Evolutionary conservation across 352 stramenopile genomes (phyloP).

Genomic region (Phytophthora boehmeriae): DNA sequence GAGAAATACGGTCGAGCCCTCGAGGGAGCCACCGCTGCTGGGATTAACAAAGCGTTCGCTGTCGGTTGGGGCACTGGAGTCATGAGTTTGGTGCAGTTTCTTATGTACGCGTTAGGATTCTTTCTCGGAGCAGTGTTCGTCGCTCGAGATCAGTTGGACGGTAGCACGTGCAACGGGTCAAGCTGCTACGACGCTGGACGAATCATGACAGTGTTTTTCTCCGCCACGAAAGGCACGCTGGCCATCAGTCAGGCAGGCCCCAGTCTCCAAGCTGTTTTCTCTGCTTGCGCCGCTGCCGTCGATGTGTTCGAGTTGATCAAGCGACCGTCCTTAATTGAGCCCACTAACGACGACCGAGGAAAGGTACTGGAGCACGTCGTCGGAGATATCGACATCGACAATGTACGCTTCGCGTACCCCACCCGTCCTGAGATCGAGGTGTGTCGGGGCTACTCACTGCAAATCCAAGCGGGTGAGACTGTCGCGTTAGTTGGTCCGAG

Average conservation of each 20-base stretch:
- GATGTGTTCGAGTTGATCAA: slow-evolving; percentile 63
- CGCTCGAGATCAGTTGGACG: slow-evolving; percentile 31
- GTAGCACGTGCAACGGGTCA: slow-evolving; percentile 24
- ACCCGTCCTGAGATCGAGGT: slow-evolving; percentile 48
- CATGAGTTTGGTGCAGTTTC: slow-evolving; percentile 42
- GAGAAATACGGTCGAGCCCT: slow-evolving; percentile 51
- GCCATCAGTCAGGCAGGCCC: slow-evolving; percentile 46
- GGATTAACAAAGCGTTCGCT: slow-evolving; percentile 45
- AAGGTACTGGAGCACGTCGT: slow-evolving; percentile 25
- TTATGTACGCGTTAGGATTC: slow-evolving; percentile 61
- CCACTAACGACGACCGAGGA: slow-evolving; percentile 30
- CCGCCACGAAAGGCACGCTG: slow-evolving; percentile 46
- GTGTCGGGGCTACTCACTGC: slow-evolving; percentile 45
- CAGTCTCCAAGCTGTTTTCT: slow-evolving; percentile 41
- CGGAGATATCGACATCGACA: slow-evolving; percentile 77
- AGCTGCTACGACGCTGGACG: slow-evolving; percentile 48
- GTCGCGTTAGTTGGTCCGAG: slow-evolving; percentile 59
- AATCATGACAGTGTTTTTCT: slow-evolving; percentile 61
- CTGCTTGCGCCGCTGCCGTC: slow-evolving; percentile 40
- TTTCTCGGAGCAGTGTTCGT: slow-evolving; percentile 49
- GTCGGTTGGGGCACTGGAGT: slow-evolving; percentile 43
- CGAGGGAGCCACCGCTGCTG: slow-evolving; percentile 21
- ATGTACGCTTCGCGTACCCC: slow-evolving; percentile 76
- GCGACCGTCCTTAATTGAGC: slow-evolving; percentile 49
- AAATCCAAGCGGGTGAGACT: slow-evolving; percentile 50